These are phyloP conservation scores for Eucalyptus globulus DNA, from an alignment of 345 rosid species.

Conservation along the genomic window DNA sequence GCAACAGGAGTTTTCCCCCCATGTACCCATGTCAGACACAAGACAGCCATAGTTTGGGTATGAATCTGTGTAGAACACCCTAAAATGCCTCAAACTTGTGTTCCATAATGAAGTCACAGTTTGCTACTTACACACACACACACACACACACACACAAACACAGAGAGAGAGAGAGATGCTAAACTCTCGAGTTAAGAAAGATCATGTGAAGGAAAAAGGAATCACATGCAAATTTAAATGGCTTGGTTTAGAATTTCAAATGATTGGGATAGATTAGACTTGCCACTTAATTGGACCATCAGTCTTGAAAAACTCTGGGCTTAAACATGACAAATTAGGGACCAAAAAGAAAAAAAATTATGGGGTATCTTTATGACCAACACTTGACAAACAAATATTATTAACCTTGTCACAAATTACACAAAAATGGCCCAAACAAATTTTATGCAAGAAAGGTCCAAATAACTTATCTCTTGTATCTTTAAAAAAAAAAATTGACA, in stretches of 20 bases:
- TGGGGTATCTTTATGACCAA: background rate
- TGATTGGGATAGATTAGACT: background rate
- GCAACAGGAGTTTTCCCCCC: background rate
- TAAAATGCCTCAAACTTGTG: background rate
- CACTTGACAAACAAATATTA: background rate
- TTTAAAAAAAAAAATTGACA: background rate
- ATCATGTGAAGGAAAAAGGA: background rate
- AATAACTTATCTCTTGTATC: background rate
- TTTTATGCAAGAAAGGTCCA: background rate
- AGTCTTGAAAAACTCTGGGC: background rate
- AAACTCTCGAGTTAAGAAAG: background rate
- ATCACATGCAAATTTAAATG: background rate
- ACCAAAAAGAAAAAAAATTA: background rate
- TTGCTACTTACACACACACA: background rate
- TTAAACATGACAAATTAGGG: background rate
- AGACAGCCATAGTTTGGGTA: background rate
- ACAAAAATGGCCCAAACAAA: background rate
- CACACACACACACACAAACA: too few relatives aligned
- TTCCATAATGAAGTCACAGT: background rate
- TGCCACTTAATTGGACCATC: background rate
- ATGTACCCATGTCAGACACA: background rate
- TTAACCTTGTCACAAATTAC: background rate
- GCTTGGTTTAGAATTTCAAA: background rate
- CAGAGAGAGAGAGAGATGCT: background rate
- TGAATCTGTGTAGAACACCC: background rate